These are phyloP conservation scores for Aspergillus intermedius DNA, from an alignment of 2,329 filamentous ascomycete species.

Conservation along the genomic window DNA sequence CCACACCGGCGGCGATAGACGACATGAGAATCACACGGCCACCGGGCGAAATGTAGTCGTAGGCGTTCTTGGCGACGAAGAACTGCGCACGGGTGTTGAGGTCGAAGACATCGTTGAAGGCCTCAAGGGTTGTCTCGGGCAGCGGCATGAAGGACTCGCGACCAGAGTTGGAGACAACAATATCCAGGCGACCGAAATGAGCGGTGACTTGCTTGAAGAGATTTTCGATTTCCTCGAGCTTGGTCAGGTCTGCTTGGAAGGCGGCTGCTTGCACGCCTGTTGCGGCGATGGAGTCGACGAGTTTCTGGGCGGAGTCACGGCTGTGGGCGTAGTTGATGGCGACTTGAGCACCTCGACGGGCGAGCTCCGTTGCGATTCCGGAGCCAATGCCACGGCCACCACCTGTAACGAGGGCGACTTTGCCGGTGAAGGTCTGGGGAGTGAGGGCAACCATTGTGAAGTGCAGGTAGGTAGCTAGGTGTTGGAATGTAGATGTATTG, in stretches of 20 bases:
- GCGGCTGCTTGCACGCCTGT: conserved; percentile 57
- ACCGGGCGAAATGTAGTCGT: conserved; percentile 62
- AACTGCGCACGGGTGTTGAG: conserved; percentile 59
- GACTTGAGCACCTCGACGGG: conserved; percentile 33
- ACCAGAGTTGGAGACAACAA: conserved; percentile 45
- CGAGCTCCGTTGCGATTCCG: conserved; percentile 37
- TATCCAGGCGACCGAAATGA: conserved; percentile 61
- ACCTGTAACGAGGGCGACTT: conserved; percentile 33
- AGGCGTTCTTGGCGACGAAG: conserved; percentile 59
- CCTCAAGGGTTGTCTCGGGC: conserved; percentile 23
- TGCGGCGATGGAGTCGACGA: conserved; percentile 61
- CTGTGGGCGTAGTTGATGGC: conserved; percentile 51
- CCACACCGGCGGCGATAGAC: conserved; percentile 22
- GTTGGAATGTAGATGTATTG: background rate
- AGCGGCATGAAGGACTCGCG: conserved; percentile 36
- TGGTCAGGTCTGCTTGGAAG: conserved; percentile 62
- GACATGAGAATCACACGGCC: conserved; percentile 63
- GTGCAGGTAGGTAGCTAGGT: background rate
- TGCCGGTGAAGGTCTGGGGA: conserved; percentile 20
- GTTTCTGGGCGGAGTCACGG: conserved; percentile 56
- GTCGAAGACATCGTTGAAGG: conserved; percentile 50
- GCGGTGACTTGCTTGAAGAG: conserved; percentile 59
- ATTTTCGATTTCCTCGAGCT: conserved; percentile 56
- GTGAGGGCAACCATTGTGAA: background rate
- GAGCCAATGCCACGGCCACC: conserved; percentile 36